phyloP scores from a whole-genome alignment of 306 rosid genomes.

The Neltuma alba region DNA sequence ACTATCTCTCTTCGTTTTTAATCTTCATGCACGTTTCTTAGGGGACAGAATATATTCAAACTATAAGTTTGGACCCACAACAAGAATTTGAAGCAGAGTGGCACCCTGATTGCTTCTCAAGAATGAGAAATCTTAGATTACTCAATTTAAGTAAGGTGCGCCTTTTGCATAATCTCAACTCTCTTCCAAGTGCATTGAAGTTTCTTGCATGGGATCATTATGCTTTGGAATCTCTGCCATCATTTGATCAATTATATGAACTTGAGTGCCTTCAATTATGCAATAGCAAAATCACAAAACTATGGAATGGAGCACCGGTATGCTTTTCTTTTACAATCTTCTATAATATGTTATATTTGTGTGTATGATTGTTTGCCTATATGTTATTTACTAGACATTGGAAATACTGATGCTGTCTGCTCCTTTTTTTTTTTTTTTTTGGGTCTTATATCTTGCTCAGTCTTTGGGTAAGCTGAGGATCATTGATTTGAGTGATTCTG shows the following conservation, averaged over 20 bases:
- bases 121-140: conserved; percentile 10
- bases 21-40: not conserved
- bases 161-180: not conserved
- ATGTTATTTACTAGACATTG: not conserved
- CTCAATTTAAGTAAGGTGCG: not conserved
- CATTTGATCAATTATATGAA: not conserved
- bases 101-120: not conserved
- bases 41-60: not conserved
- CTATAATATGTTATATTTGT: not conserved
- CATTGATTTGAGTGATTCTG: not conserved
- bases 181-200: conserved; percentile 9
- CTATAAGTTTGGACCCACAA: not conserved
- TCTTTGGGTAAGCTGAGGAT: not conserved
- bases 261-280: not conserved
- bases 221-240: conserved; percentile 1
- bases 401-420: not conserved
- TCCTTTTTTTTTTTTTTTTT: not conserved
- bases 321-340: not conserved
- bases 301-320: conserved; percentile 18
- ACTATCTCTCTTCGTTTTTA: not conserved
- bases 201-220: not conserved
- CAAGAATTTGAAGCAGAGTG: not conserved
- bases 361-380: not conserved
- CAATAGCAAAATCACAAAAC: conserved; percentile 6
- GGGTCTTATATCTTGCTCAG: not conserved